Base-by-base conservation (phyloP, 345 rosid genomes). In the Limnanthes douglasii region DNA sequence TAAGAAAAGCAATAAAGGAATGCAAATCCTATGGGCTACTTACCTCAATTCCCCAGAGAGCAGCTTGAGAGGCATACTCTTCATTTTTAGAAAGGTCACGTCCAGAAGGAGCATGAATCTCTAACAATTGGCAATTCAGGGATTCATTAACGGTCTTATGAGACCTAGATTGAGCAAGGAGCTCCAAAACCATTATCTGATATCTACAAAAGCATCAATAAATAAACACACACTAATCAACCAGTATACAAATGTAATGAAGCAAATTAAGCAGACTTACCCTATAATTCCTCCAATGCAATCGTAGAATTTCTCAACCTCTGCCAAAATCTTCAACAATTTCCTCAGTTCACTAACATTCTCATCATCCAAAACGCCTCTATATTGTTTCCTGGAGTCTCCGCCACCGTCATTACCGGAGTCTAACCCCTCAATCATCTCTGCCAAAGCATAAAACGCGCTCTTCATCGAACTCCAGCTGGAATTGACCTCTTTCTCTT, bases 201-300 rank as follows among this genome's bases (percentile, higher is more conserved):
- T 88, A 82, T 31, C 97, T 88, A 8, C 19, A 9, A 35, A 18
- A 21, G 4, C 17, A 8, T 39, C 2, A 39, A 11, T 5, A 39
- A 23, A 4, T 8, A n/a, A 46, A 25, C 17, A 5, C 14, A n/a
- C n/a, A n/a, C n/a, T n/a, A n/a, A n/a, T n/a, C n/a, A n/a, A n/a
- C n/a, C n/a, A n/a, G n/a, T n/a, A n/a, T n/a, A n/a, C n/a, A n/a
- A n/a, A n/a, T n/a, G n/a, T n/a, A n/a, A 31, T 11, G 13, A 18
- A 9, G 27, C 9, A 39, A 12, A 17, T 16, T 28, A 48, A 18
- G 43, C 36, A 48, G 8, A 15, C 42, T 54, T 43, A 82, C 97
- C 97, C 95, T 27, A 82, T 71, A 21, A 88, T 71, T 37, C 97
- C 97, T 31, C 97, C 95, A 51, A 88, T 68, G 68, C 97, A 88